Conservation (phyloP, 495 filamentous ascomycete genomes). For the Hyphodiscus hymeniophilus region DNA sequence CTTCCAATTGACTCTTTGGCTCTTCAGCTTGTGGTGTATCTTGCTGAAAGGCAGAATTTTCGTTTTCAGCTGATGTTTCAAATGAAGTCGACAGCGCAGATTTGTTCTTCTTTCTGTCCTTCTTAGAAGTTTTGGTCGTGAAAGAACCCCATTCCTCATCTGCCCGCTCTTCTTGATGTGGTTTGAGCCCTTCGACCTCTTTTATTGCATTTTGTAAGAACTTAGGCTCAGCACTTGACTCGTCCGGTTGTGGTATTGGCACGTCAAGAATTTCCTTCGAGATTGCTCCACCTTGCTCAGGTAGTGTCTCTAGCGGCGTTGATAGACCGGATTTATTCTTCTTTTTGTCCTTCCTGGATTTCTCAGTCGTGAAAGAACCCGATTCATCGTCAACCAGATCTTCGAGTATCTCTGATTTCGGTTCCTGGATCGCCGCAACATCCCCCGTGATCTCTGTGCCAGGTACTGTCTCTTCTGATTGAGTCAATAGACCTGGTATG, state of each 20-base stretch:
- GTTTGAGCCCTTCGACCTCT: neutral
- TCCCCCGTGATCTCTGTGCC: neutral
- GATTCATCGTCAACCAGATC: neutral
- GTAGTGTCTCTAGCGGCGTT: conserved; percentile 1
- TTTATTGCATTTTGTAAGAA: neutral
- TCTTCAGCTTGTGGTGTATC: neutral
- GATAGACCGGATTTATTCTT: conserved; percentile 13
- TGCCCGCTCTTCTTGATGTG: neutral
- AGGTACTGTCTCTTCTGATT: neutral
- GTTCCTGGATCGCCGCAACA: too few species aligned
- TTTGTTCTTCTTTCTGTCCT: conserved; percentile 20
- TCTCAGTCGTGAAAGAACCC: conserved; percentile 6
- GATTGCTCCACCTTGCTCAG: neutral
- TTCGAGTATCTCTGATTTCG: neutral
- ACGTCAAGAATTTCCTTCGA: neutral
- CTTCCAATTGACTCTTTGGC: neutral
- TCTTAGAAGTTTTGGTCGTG: conserved; percentile 17
- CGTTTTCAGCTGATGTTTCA: neutral
- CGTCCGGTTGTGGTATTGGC: neutral
- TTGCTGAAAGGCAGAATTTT: neutral
- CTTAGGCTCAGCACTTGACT: neutral
- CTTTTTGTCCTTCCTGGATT: conserved; percentile 23
- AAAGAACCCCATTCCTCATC: neutral
- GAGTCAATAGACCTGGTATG: conserved; percentile 12
- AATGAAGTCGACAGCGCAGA: conserved; percentile 6